Conservation (phyloP, 306 rosid genomes). For the Glycyrrhiza uralensis region DNA sequence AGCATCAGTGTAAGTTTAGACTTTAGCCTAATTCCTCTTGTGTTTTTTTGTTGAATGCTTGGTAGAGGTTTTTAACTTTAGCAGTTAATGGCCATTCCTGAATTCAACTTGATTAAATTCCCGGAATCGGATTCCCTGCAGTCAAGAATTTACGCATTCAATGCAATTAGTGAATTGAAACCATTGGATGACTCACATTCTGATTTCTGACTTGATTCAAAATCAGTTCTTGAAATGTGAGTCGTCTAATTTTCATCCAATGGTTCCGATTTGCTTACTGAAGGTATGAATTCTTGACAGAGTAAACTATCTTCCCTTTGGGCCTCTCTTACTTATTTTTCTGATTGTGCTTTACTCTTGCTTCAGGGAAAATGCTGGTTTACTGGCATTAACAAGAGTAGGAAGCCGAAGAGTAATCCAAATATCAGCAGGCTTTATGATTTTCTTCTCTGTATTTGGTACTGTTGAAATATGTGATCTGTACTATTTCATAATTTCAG, state of each 20-base stretch:
- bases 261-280: too few species aligned
- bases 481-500: not conserved
- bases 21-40: not conserved
- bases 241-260: too few species aligned
- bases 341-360: not conserved
- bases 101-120: not conserved
- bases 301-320: too few species aligned
- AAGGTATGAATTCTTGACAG: too few species aligned
- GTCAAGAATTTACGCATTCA: too few species aligned
- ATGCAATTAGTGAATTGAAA: too few species aligned
- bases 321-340: not conserved
- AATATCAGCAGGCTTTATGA: slow-evolving; percentile 82
- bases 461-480: not conserved
- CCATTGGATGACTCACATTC: too few species aligned
- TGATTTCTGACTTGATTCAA: too few species aligned
- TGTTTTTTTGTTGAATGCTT: not conserved
- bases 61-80: not conserved
- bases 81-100: not conserved
- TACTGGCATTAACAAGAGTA: slow-evolving; percentile 73
- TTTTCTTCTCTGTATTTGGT: slow-evolving; percentile 83
- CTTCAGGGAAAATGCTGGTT: slow-evolving; percentile 69
- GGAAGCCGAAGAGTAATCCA: slow-evolving; percentile 92
- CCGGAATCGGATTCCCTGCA: too few species aligned
- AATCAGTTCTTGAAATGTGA: too few species aligned
- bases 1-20: slow-evolving; percentile 63